phyloP scores from a whole-genome alignment of 768 basidiomycete species.

The Calocybe cyanea region DNA sequence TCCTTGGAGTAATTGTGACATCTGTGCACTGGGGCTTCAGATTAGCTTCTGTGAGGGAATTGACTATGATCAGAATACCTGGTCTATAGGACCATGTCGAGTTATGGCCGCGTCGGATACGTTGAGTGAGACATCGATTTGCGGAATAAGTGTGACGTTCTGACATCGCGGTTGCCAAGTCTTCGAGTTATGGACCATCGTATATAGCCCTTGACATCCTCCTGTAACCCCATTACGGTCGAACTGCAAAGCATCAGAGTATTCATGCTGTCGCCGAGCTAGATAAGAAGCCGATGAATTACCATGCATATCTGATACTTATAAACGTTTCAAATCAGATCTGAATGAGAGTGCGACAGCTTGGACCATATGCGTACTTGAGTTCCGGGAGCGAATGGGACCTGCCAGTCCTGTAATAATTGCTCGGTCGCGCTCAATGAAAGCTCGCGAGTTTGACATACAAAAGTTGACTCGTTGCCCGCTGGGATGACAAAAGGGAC shows the following conservation, averaged over 20 bases:
- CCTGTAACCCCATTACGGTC: conserved; percentile 44
- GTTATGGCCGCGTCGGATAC: conserved; percentile 38
- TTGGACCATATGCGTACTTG: conserved; percentile 19
- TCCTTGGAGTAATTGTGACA: conserved; percentile 36
- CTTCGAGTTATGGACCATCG: conserved; percentile 40
- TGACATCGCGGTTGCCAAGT: conserved; percentile 31
- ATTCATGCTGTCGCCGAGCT: neutral
- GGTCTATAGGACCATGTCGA: conserved; percentile 41
- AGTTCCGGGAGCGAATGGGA: conserved; percentile 48
- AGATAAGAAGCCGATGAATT: conserved; percentile 1
- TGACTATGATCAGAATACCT: conserved; percentile 25
- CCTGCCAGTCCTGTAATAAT: conserved; percentile 37
- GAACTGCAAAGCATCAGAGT: conserved; percentile 26
- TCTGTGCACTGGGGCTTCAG: conserved; percentile 42
- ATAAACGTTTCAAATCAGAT: neutral
- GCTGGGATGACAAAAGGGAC: conserved; percentile 41
- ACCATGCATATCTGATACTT: conserved; percentile 62
- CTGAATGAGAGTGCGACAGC: neutral
- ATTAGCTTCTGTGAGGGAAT: neutral
- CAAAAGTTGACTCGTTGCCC: conserved; percentile 30
- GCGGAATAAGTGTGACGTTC: conserved; percentile 34
- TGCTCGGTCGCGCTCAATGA: neutral
- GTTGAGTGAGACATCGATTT: conserved; percentile 30
- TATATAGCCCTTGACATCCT: conserved; percentile 50
- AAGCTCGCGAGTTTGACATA: conserved; percentile 15